Base-by-base conservation (phyloP, 306 rosid species). In the Quercus suber region DNA sequence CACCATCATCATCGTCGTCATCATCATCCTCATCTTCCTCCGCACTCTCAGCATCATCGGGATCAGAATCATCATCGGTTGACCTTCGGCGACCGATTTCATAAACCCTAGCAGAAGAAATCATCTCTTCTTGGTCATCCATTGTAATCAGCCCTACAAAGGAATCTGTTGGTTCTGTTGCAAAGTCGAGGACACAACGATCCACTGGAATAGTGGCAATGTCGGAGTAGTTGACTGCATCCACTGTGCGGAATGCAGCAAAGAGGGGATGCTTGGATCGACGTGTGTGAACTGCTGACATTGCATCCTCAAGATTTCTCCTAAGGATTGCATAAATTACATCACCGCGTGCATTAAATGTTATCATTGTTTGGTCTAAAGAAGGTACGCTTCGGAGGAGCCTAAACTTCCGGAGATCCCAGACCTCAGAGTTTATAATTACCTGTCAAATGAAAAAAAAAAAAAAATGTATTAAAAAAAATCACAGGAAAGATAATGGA, bases 101-200 rank as follows among this genome's bases (percentile, higher is more conserved):
- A 61, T 93, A 89, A 19, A 89, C 80, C 81, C 99, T 90, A 41
- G 93, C 99, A 1, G 98, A 90, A 55, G 99, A 91, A 81, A 84
- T 89, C 97, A 96, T 91, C 76, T 96, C 96, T 23, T 93, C 94
- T 77, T 91, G 99, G 82, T 96, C 99, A 81, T 91, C 98, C 97
- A 96, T 87, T 6, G 99, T 90, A 68, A 96, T 86, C 88, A 96
- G 82, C 61, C 99, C 99, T 73, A 96, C 92, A 80, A 89, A 93
- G 25, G 99, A 93, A 85, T 96, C 99, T 15, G 99, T 93, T 33
- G 91, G 85, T 76, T 96, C 99, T 3, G 94, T 79, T 33, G 99
- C 90, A 82, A 96, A 96, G 78, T 96, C 99, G 20, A 96, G 97
- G 84, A 96, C 98, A 76, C 99, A 90, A 60, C 99, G 99, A 81